A percentile compares a stretch with the other conserved stretches of the same genome.
Conservation (phyloP, 2,329 filamentous ascomycete genomes). For the Dendrostoma leiphaemia region DNA sequence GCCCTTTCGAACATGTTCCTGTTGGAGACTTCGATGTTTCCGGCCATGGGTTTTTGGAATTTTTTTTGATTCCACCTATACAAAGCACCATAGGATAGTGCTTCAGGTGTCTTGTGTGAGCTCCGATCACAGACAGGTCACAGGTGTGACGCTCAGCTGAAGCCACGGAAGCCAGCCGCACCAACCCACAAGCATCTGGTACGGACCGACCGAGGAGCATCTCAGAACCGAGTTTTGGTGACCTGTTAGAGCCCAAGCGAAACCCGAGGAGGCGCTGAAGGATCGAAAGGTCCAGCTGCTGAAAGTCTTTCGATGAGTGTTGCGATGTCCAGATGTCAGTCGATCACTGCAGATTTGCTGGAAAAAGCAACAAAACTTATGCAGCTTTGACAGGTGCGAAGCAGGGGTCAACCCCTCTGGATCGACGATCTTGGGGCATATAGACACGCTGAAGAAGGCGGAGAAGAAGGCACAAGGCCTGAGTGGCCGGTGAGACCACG, state of each 20-base stretch:
- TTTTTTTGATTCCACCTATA: not conserved
- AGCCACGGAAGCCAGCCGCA: not conserved
- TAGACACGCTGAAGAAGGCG: not conserved
- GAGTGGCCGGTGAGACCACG: not conserved
- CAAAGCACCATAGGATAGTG: not conserved
- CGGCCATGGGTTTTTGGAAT: too few relatives aligned
- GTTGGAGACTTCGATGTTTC: too few relatives aligned
- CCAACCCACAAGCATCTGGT: too few relatives aligned
- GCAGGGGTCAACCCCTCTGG: slow-evolving; percentile 13
- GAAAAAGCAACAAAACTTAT: not conserved
- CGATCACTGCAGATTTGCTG: not conserved
- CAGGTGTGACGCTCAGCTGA: not conserved
- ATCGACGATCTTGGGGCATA: not conserved
- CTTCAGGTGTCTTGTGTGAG: not conserved
- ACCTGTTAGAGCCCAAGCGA: too few relatives aligned
- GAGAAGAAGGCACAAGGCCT: not conserved
- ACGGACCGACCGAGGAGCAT: too few relatives aligned
- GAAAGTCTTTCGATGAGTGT: not conserved
- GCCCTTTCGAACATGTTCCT: not conserved
- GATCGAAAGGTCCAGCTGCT: not conserved
- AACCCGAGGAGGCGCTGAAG: too few relatives aligned
- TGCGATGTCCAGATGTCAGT: not conserved
- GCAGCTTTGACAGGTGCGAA: slow-evolving; percentile 11
- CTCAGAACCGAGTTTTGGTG: too few relatives aligned
- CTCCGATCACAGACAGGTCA: not conserved